These are phyloP conservation scores for Plantago elongata DNA, from an alignment of 257 asterid genomes.

Conservation along the genomic window DNA sequence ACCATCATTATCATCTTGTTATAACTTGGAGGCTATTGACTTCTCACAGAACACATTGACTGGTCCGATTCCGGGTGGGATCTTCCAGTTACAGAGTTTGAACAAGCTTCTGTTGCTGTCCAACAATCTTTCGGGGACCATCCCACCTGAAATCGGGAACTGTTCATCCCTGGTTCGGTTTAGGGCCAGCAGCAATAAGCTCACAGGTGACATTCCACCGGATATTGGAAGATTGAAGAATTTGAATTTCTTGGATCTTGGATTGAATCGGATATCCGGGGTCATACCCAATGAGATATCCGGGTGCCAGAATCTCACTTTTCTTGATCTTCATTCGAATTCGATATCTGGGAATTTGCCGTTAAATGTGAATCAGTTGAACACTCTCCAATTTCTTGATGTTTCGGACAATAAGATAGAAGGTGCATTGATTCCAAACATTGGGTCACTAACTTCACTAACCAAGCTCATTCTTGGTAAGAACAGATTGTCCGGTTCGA, in stretches of 20 bases:
- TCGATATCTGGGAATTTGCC: slow-evolving; percentile 47
- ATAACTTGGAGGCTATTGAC: slow-evolving; percentile 42
- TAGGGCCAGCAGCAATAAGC: slow-evolving; percentile 34
- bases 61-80: slow-evolving; percentile 42
- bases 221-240: slow-evolving; percentile 48
- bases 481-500: slow-evolving; percentile 40
- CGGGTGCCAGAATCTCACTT: slow-evolving; percentile 48
- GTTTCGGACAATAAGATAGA: slow-evolving; percentile 45
- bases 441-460: slow-evolving; percentile 44
- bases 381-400: slow-evolving; percentile 44
- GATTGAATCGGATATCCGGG: slow-evolving; percentile 42
- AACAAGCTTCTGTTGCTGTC: slow-evolving; percentile 42
- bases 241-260: slow-evolving; percentile 49
- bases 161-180: slow-evolving; percentile 50
- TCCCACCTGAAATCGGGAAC: slow-evolving; percentile 49
- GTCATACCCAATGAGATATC: slow-evolving; percentile 38
- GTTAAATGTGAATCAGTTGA: slow-evolving; percentile 38
- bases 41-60: slow-evolving; percentile 47
- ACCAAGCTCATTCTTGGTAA: slow-evolving; percentile 49
- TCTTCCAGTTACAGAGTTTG: slow-evolving; percentile 41
- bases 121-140: slow-evolving; percentile 44
- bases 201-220: slow-evolving; percentile 44
- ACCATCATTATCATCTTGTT: slow-evolving; percentile 37
- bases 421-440: slow-evolving; percentile 41
- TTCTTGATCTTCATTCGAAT: slow-evolving; percentile 56